These are phyloP conservation scores for Mycena olivaceomarginata DNA, from an alignment of 768 basidiomycete species.

Conservation along the genomic window DNA sequence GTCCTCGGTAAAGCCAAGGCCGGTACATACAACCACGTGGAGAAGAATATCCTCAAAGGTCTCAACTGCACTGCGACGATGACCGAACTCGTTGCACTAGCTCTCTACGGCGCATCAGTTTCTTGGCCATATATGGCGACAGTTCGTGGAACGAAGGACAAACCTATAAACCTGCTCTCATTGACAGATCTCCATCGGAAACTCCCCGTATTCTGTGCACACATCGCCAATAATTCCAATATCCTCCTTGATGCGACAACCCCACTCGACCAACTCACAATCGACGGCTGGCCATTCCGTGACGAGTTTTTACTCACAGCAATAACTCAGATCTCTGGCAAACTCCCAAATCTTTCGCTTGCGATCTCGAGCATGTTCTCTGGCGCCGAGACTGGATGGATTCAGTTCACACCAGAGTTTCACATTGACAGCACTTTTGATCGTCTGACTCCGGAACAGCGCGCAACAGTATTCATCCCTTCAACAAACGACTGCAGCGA, in stretches of 20 bases:
- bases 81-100: no score
- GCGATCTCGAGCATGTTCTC: no score
- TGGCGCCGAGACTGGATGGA: no score
- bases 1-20: conserved; percentile 44
- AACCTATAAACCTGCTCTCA: conserved; percentile 29
- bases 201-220: conserved; percentile 42
- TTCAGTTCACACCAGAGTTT: no score
- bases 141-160: conserved; percentile 41
- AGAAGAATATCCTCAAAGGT: no score
- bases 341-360: neutral
- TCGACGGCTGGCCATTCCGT: neutral
- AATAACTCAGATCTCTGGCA: no score
- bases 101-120: no score
- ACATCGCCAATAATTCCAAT: conserved; percentile 34
- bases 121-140: neutral
- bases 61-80: no score
- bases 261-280: neutral
- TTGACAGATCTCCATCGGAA: conserved; percentile 40
- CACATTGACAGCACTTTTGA: no score
- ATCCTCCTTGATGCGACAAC: neutral
- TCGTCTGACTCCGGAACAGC: no score
- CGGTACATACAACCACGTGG: neutral
- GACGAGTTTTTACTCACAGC: neutral
- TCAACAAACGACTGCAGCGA: no score
- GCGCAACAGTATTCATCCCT: no score